These are phyloP conservation scores for Mortierella sp. DNA, from an alignment of 371 early-diverging fungal genomes.

Conservation along the genomic window DNA sequence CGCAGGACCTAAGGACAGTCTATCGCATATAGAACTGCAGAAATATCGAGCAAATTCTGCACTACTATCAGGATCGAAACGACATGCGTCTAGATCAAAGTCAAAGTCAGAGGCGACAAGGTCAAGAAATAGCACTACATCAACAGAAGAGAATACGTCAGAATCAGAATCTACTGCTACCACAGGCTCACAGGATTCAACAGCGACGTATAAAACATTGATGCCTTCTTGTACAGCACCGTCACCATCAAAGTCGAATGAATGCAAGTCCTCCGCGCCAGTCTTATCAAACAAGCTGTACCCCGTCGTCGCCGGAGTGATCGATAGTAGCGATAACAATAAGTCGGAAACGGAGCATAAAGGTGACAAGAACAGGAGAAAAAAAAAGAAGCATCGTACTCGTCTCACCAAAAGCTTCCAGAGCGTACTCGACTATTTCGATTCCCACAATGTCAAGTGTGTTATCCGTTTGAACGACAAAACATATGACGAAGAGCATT, in stretches of 20 bases:
- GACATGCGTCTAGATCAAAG: neutral
- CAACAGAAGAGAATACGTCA: neutral
- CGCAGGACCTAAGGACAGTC: conserved; percentile 66
- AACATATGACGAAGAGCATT: conserved; percentile 64
- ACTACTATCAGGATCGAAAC: neutral
- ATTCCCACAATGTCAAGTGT: conserved; percentile 49
- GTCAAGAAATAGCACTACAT: neutral
- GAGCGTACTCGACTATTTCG: conserved; percentile 53
- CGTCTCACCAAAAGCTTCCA: conserved; percentile 29
- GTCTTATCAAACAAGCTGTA: no score
- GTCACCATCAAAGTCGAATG: neutral
- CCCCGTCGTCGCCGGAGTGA: no score
- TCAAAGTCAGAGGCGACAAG: neutral
- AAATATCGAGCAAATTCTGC: neutral
- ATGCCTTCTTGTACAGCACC: neutral
- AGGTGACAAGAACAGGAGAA: neutral
- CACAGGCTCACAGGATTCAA: neutral
- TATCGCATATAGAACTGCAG: conserved; percentile 8
- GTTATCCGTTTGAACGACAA: conserved; percentile 72
- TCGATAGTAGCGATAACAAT: neutral
- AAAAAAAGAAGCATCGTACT: conserved; percentile 16
- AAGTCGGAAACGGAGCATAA: neutral
- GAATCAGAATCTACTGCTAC: neutral
- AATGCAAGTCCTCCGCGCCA: no score
- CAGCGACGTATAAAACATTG: no score